Evolutionary conservation across 805 yeast species (phyloP), one percentile per base, ranked within the genome.

Genomic region (Pichia rugopelliculosa): DNA sequence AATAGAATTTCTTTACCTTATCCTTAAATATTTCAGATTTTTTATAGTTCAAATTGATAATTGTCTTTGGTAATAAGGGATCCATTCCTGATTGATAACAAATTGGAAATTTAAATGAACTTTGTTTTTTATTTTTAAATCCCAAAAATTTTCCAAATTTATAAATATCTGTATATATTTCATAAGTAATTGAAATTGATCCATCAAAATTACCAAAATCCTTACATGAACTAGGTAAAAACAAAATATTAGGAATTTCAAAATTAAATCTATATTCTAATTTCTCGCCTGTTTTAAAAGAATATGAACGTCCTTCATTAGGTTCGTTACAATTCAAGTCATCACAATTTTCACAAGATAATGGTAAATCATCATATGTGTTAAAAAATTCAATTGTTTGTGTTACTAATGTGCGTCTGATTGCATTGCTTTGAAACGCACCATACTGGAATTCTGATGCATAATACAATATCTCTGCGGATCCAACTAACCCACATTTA

Each of bases 211-310:
- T 22, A 20, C 48, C 51, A 34, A 42, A 41, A 17, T 27, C 11
- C n/a, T 40, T 34, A 17, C 27, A 30, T 15, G 51, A 41, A 33
- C 51, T 48, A 8, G 51, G 51, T 21, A 44, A 22, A 30, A 18
- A 44, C 4, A 38, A 18, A 39, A 17, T 18, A 13, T 23, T 36
- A 3, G 51, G 51, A 15, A 48, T 37, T 22, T 36, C 44, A 33
- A 48, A 41, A 22, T 44, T 39, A 41, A 44, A 44, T 2, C 20
- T 30, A 12, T n/a, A 20, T 22, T 37, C 11, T 15, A 44, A 20
- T 13, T 48, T 25, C 8, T 48, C 45, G 10, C 45, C 47, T 21
- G 20, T 24, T 11, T 17, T 21, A 9, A 41, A 46, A 6, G 37
- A 8, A 36, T 21, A 47, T 3, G 39, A 15, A 9, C 17, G 20